Conservation (phyloP, 208 protist genomes). For the Borovskyia barvae region DNA sequence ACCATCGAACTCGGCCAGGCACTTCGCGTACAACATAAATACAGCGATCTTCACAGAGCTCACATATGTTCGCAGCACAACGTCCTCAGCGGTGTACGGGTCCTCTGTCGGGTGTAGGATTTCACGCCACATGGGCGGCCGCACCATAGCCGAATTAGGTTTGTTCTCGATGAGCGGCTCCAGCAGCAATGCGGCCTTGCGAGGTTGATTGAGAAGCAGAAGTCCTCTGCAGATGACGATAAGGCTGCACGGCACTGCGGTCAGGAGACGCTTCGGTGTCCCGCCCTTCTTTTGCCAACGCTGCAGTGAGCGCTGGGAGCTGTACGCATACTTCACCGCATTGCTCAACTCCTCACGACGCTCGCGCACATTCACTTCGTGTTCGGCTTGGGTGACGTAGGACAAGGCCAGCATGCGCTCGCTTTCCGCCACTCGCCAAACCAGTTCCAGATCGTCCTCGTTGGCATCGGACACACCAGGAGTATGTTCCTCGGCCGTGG, state of each 20-base stretch:
- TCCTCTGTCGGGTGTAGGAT: conserved; percentile 44
- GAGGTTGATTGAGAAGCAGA: conserved; percentile 70
- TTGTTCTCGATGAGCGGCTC: conserved; percentile 88
- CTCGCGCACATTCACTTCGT: conserved; percentile 82
- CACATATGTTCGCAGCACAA: conserved; percentile 65
- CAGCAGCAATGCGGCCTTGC: conserved; percentile 79
- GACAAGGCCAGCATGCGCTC: conserved; percentile 85
- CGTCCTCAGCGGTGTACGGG: conserved; percentile 61
- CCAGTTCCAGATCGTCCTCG: conserved; percentile 51
- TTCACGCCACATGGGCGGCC: conserved; percentile 76
- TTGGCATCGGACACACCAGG: conserved; percentile 9
- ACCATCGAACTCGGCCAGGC: conserved; percentile 73
- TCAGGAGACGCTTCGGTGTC: conserved; percentile 67
- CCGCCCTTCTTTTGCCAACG: conserved; percentile 63
- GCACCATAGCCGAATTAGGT: conserved; percentile 49
- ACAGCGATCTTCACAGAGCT: conserved; percentile 67
- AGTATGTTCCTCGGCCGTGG: conserved; percentile 54
- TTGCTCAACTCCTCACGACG: conserved; percentile 77
- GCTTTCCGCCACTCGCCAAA: conserved; percentile 71
- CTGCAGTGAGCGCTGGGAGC: conserved; percentile 79
- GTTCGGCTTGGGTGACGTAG: conserved; percentile 76
- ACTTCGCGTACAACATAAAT: conserved; percentile 79
- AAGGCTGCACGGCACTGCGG: conserved; percentile 69
- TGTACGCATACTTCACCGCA: conserved; percentile 84
- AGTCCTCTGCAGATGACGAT: conserved; percentile 72